phyloP scores from a whole-genome alignment of 441 rosid genomes.

The Gossypium laxum region DNA sequence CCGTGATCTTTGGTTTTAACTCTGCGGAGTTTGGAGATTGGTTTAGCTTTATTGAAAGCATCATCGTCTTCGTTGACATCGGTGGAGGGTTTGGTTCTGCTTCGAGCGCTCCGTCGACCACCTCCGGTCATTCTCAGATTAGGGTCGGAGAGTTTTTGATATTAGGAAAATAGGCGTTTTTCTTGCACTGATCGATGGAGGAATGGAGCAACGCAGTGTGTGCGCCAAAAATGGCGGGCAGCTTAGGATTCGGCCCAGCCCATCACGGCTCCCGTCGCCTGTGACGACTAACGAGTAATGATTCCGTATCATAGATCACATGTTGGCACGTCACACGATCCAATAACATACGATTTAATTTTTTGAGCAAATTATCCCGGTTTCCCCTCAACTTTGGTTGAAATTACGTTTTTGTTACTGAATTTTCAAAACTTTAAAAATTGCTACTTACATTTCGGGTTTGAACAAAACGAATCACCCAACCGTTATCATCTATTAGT shows the following conservation, averaged over 20 bases:
- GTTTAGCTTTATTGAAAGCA: constrained; percentile 19
- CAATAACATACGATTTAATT: neutral
- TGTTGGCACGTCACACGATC: neutral
- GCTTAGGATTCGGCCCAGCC: neutral
- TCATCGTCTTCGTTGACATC: constrained; percentile 25
- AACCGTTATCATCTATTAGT: neutral
- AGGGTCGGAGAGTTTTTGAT: neutral
- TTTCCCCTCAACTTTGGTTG: neutral
- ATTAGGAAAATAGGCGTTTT: neutral
- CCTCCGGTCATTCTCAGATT: constrained; percentile 47
- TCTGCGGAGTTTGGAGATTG: constrained; percentile 26
- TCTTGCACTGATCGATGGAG: neutral
- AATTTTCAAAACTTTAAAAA: too few species aligned
- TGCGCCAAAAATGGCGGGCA: neutral
- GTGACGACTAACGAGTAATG: neutral
- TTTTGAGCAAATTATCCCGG: neutral
- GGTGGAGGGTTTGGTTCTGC: constrained; percentile 36
- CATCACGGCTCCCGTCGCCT: neutral
- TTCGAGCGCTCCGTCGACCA: constrained; percentile 45
- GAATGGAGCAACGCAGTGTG: neutral
- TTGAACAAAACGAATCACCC: neutral
- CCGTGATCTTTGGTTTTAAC: constrained; percentile 32
- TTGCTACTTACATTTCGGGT: neutral
- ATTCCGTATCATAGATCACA: neutral
- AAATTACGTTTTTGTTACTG: neutral